These are phyloP conservation scores for Vitis labrusca DNA, from an alignment of 164 flowering plant species.

Conservation along the genomic window DNA sequence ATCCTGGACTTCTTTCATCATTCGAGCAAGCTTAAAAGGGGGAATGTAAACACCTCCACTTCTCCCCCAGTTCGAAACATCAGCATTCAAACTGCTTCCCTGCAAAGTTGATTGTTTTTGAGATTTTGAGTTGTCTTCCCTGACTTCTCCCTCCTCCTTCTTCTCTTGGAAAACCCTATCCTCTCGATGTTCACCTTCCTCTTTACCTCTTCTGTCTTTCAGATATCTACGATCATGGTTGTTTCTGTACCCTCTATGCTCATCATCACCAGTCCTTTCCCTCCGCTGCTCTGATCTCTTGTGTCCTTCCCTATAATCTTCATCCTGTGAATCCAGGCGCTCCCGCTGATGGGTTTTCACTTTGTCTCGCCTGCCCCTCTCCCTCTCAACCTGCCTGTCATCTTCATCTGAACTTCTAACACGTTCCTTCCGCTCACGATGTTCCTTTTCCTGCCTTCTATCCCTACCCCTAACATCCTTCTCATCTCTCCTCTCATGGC, in stretches of 20 bases:
- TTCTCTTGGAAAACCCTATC: conserved; percentile 6
- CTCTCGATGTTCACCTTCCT: conserved; percentile 4
- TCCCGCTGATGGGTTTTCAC: conserved; percentile 6
- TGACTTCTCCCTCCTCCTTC: conserved; percentile 8
- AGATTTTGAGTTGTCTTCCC: conserved; percentile 19
- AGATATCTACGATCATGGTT: background rate
- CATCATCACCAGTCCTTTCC: conserved; percentile 19
- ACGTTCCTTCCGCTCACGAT: background rate
- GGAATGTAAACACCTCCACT: conserved; percentile 96
- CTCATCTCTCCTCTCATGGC: background rate
- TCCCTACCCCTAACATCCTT: background rate
- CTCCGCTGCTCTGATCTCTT: conserved; percentile 8
- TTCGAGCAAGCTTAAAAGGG: conserved; percentile 80
- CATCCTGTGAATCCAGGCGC: conserved; percentile 11
- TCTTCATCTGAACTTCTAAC: conserved; percentile 14
- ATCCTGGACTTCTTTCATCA: conserved; percentile 86
- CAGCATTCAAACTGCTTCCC: conserved; percentile 19
- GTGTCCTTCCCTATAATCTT: conserved; percentile 12
- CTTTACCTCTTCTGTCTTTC: conserved; percentile 8
- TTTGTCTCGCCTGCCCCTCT: background rate
- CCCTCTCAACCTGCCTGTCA: conserved; percentile 9
- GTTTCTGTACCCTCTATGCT: conserved; percentile 11
- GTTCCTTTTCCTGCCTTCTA: background rate
- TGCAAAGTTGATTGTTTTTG: conserved; percentile 8
- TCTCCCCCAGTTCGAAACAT: conserved; percentile 44